These are phyloP conservation scores for Hyphopichia buzzinii DNA, from an alignment of 1,139 yeast genomes.

Conservation along the genomic window DNA sequence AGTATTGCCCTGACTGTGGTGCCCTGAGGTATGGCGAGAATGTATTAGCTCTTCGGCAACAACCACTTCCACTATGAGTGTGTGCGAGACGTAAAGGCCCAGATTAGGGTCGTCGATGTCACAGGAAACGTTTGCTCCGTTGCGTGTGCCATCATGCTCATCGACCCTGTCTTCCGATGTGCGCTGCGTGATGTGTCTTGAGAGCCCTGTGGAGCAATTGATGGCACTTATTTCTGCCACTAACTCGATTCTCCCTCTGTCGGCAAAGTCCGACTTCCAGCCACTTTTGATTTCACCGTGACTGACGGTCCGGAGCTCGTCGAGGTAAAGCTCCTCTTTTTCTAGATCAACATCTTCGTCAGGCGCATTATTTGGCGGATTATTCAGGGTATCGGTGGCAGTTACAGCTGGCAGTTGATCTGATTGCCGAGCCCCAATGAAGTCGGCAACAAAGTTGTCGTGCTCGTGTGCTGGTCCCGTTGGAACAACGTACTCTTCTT, in stretches of 20 bases:
- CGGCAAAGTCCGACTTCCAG: slow-evolving; percentile 90
- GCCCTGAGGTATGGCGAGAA: slow-evolving; percentile 10
- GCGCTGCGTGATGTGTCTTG: slow-evolving; percentile 26
- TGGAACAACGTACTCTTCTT: slow-evolving; percentile 9
- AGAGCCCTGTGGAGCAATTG: slow-evolving; percentile 55
- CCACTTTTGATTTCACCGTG: slow-evolving; percentile 84
- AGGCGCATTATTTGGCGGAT: slow-evolving; percentile 1
- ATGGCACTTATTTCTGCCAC: slow-evolving; percentile 65
- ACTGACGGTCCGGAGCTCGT: slow-evolving; percentile 70
- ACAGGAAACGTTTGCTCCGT: slow-evolving; percentile 65
- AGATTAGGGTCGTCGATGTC: slow-evolving; percentile 79
- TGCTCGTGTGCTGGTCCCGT: slow-evolving; percentile 25
- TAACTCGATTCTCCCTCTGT: slow-evolving; percentile 72
- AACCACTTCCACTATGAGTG: slow-evolving; percentile 79
- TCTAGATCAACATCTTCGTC: background rate
- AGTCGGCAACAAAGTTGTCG: slow-evolving; percentile 32
- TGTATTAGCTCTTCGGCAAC: slow-evolving; percentile 84
- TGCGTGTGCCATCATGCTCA: slow-evolving; percentile 28
- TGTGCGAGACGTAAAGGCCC: slow-evolving; percentile 75
- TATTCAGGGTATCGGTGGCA: slow-evolving; percentile 2
- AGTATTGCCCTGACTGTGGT: slow-evolving; percentile 1
- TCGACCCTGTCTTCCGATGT: slow-evolving; percentile 28
- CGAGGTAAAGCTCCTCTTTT: slow-evolving; percentile 37
- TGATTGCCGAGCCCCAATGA: slow-evolving; percentile 9
- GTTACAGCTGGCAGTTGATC: background rate